These are phyloP conservation scores for Diaporthe longicolla DNA, from an alignment of 2,329 filamentous ascomycete genomes.

Conservation along the genomic window DNA sequence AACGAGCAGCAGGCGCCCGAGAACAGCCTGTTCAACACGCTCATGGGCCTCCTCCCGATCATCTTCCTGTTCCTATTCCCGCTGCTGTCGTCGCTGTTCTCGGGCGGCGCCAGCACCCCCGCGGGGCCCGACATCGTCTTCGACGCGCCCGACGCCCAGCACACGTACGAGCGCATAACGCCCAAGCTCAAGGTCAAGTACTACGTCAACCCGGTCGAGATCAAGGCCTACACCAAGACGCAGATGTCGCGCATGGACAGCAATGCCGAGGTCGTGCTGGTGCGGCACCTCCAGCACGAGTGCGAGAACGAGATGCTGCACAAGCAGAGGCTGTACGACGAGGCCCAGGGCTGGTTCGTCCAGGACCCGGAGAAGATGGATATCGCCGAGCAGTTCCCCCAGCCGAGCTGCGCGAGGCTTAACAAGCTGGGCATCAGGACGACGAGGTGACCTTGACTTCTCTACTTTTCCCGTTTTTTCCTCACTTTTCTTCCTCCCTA, in stretches of 20 bases:
- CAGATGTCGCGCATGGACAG: slow-evolving; percentile 84
- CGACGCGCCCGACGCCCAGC: slow-evolving; percentile 77
- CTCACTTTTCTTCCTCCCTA: background rate
- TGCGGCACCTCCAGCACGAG: slow-evolving; percentile 75
- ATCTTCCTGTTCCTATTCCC: slow-evolving; percentile 91
- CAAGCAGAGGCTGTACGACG: slow-evolving; percentile 78
- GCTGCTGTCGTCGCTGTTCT: slow-evolving; percentile 84
- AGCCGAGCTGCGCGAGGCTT: slow-evolving; percentile 68
- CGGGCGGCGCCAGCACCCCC: slow-evolving; percentile 64
- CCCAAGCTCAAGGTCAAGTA: slow-evolving; percentile 82
- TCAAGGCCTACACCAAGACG: slow-evolving; percentile 76
- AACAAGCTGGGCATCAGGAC: slow-evolving; percentile 55
- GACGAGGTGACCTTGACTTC: slow-evolving; percentile 25
- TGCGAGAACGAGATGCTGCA: slow-evolving; percentile 82
- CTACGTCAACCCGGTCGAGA: slow-evolving; percentile 85
- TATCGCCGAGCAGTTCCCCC: slow-evolving; percentile 69
- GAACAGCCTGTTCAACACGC: slow-evolving; percentile 66
- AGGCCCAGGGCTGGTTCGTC: slow-evolving; percentile 90
- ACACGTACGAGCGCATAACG: slow-evolving; percentile 81
- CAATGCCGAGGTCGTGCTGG: slow-evolving; percentile 80
- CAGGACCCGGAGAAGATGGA: slow-evolving; percentile 85
- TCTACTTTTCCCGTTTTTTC: background rate
- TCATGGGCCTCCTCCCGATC: slow-evolving; percentile 87
- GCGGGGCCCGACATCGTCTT: slow-evolving; percentile 81
- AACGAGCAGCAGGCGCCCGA: slow-evolving; percentile 66